These are phyloP conservation scores for Arachnomyces sp. DNA, from an alignment of 2,329 filamentous ascomycete genomes.

Conservation along the genomic window DNA sequence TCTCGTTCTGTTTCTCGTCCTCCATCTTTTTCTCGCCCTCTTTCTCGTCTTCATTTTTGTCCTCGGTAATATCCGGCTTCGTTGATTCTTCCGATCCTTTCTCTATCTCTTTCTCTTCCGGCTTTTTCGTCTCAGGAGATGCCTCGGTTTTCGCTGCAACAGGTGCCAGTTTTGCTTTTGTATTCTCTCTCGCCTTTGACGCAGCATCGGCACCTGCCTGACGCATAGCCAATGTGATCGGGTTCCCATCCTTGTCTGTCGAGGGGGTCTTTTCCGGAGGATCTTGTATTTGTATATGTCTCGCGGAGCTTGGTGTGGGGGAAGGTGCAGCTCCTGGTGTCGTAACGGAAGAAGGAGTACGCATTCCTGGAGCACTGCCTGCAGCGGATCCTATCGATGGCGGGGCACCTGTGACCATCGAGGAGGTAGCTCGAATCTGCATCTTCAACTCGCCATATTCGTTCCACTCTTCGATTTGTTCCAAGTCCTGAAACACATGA, in stretches of 20 bases:
- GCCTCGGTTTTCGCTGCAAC: constrained; percentile 10
- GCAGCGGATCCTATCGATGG: constrained; percentile 19
- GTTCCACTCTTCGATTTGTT: constrained; percentile 97
- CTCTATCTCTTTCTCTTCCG: constrained; percentile 9
- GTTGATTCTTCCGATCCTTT: constrained; percentile 4
- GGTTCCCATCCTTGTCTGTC: constrained; percentile 26
- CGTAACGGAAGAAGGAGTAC: constrained; percentile 19
- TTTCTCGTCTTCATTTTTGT: not conserved
- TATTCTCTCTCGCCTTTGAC: constrained; percentile 28
- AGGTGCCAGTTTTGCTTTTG: constrained; percentile 10
- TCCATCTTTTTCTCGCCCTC: not conserved
- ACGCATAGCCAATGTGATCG: constrained; percentile 33
- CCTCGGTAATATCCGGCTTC: constrained; percentile 12
- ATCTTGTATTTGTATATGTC: constrained; percentile 34
- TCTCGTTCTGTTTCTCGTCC: constrained; percentile 1
- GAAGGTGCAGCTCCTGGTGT: constrained; percentile 10
- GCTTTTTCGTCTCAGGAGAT: constrained; percentile 5
- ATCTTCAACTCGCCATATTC: constrained; percentile 93
- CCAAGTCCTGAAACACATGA: constrained; percentile 60
- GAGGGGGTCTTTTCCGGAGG: constrained; percentile 27
- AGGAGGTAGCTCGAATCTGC: constrained; percentile 53
- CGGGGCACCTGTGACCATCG: constrained; percentile 27
- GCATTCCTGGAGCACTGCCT: constrained; percentile 17
- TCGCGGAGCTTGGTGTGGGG: constrained; percentile 21
- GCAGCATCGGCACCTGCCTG: constrained; percentile 36